phyloP scores from a whole-genome alignment of 305 asterid species.

The Fraxinus angustifolia region DNA sequence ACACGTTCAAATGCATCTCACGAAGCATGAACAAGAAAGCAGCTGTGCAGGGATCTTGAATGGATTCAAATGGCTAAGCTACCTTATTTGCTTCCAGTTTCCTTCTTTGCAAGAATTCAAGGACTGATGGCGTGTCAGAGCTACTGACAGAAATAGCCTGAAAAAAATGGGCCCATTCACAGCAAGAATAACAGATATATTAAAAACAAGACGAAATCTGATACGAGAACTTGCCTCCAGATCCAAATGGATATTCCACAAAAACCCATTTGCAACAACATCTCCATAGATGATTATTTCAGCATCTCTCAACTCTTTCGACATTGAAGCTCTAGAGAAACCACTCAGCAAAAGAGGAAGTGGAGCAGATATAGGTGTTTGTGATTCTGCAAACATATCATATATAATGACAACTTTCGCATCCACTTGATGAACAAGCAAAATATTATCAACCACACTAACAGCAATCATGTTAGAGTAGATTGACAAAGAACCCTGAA shows the following conservation, averaged over 20 bases:
- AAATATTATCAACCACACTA: conserved; percentile 79
- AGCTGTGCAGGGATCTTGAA: background rate
- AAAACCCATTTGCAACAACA: conserved; percentile 61
- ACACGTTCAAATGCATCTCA: background rate
- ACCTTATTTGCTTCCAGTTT: conserved; percentile 86
- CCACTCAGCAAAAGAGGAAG: conserved; percentile 89
- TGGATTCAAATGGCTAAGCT: conserved; percentile 13
- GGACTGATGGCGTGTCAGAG: conserved; percentile 72
- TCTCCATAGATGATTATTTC: conserved; percentile 65
- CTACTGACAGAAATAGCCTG: conserved; percentile 87
- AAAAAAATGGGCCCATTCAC: conserved; percentile 24
- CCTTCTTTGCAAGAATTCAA: conserved; percentile 89
- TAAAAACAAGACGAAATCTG: conserved; percentile 13
- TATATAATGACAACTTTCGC: conserved; percentile 90
- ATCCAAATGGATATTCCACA: conserved; percentile 87
- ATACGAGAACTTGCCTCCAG: conserved; percentile 63
- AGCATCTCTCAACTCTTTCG: conserved; percentile 34
- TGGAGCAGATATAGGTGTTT: conserved; percentile 86
- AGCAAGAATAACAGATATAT: conserved; percentile 15
- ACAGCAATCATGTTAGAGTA: conserved; percentile 70
- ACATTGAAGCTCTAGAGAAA: conserved; percentile 47
- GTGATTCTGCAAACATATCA: conserved; percentile 72
- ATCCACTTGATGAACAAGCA: conserved; percentile 94
- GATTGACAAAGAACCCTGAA: conserved; percentile 86
- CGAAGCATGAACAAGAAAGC: conserved; percentile 8